Conservation (phyloP, 2,329 filamentous ascomycete species). For the Zasmidium cellare region DNA sequence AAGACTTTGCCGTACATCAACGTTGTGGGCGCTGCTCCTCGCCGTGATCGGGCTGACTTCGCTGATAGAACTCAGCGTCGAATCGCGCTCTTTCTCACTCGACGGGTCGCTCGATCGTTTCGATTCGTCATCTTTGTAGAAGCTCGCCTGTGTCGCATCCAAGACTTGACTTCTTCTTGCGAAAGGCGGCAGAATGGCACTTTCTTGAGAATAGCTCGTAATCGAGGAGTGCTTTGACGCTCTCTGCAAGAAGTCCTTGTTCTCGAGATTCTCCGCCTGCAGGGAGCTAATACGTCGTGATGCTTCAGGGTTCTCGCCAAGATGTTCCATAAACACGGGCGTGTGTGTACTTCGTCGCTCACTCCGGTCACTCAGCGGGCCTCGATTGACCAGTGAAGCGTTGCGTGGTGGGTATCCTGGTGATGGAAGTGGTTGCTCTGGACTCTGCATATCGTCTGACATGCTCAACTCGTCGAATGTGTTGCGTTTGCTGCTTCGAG, state of each 20-base stretch:
- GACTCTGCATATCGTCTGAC: slow-evolving; percentile 6
- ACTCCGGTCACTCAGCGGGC: slow-evolving; percentile 1
- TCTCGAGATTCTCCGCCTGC: slow-evolving; percentile 49
- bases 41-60: slow-evolving; percentile 27
- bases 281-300: slow-evolving; percentile 43
- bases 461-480: slow-evolving; percentile 23
- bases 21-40: slow-evolving; percentile 12
- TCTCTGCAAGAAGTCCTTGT: slow-evolving; percentile 49
- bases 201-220: slow-evolving; percentile 30
- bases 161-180: slow-evolving; percentile 35
- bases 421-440: neutral
- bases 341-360: slow-evolving; percentile 47
- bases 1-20: slow-evolving; percentile 13
- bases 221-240: slow-evolving; percentile 38
- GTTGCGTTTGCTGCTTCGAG: slow-evolving; percentile 47
- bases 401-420: slow-evolving; percentile 18
- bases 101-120: slow-evolving; percentile 30
- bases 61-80: slow-evolving; percentile 18
- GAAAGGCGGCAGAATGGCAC: slow-evolving; percentile 34
- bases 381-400: slow-evolving; percentile 19
- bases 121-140: slow-evolving; percentile 27
- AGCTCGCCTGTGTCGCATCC: slow-evolving; percentile 30
- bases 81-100: slow-evolving; percentile 19
- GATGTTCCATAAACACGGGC: slow-evolving; percentile 62
- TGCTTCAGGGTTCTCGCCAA: slow-evolving; percentile 53